phyloP scores from a whole-genome alignment of 2,329 filamentous ascomycete species.

The Claviceps humidiphila region DNA sequence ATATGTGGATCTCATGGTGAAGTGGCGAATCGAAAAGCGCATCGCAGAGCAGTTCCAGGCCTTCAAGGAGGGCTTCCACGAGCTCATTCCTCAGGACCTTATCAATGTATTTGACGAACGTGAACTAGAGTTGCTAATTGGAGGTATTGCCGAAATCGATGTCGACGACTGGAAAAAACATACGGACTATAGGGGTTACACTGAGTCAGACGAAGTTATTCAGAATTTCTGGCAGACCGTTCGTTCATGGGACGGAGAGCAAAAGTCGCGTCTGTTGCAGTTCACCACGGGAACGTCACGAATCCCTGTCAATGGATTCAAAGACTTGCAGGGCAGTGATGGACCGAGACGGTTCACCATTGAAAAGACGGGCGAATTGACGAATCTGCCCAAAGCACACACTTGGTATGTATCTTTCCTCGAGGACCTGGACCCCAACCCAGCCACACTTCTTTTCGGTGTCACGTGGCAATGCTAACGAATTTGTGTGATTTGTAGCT shows the following conservation, averaged over 20 bases:
- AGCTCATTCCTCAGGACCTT: slow-evolving; percentile 88
- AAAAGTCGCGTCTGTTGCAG: slow-evolving; percentile 90
- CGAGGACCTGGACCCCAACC: background rate
- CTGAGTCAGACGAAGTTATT: slow-evolving; percentile 92
- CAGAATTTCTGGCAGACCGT: slow-evolving; percentile 99
- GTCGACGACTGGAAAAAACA: slow-evolving; percentile 99
- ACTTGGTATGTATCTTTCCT: slow-evolving; percentile 63
- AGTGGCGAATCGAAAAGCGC: slow-evolving; percentile 98
- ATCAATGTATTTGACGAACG: slow-evolving; percentile 98
- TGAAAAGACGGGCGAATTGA: slow-evolving; percentile 87
- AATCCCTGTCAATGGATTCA: slow-evolving; percentile 98
- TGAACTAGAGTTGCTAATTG: slow-evolving; percentile 89
- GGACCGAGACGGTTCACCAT: slow-evolving; percentile 93
- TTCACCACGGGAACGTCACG: slow-evolving; percentile 96
- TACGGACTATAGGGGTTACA: slow-evolving; percentile 97
- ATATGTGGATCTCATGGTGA: slow-evolving; percentile 96
- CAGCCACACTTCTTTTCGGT: background rate
- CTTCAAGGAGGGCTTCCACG: slow-evolving; percentile 94
- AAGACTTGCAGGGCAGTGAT: slow-evolving; percentile 94
- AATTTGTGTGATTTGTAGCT: slow-evolving; percentile 37
- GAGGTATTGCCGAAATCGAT: slow-evolving; percentile 98
- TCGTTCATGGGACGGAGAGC: slow-evolving; percentile 91
- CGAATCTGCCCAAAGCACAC: slow-evolving; percentile 88
- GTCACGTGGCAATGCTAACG: slow-evolving; percentile 9
- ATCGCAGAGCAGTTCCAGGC: slow-evolving; percentile 97